Evolutionary conservation across 2,329 filamentous ascomycete species (phyloP).

Genomic region (Colletotrichum somersetense): DNA sequence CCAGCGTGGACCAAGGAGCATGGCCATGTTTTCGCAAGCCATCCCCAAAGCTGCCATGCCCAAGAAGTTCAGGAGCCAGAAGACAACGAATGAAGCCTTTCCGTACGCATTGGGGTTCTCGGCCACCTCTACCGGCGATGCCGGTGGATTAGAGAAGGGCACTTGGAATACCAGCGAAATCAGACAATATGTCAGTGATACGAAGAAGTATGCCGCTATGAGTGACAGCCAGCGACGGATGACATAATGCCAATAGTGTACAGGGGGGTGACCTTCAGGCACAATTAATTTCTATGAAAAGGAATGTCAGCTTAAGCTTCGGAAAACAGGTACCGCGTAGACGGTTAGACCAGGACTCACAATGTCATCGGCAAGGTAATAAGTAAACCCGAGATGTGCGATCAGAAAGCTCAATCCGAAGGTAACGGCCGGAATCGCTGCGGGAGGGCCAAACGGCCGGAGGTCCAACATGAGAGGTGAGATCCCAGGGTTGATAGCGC

Average conservation of each 20-base stretch:
- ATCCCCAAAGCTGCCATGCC: slow-evolving; percentile 33
- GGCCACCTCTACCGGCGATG: slow-evolving; percentile 15
- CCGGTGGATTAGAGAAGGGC: slow-evolving; percentile 28
- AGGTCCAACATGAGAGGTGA: slow-evolving; percentile 32
- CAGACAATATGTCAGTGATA: slow-evolving; percentile 24
- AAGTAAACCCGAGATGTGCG: slow-evolving; percentile 26
- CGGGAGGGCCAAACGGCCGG: slow-evolving; percentile 25
- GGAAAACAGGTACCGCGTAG: not conserved
- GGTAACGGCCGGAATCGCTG: slow-evolving; percentile 24
- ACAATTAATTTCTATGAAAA: slow-evolving; percentile 27
- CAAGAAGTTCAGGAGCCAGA: slow-evolving; percentile 32
- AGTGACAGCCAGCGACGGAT: slow-evolving; percentile 26
- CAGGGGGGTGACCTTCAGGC: slow-evolving; percentile 26
- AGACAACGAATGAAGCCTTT: slow-evolving; percentile 19
- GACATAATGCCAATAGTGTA: slow-evolving; percentile 36
- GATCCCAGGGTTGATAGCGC: slow-evolving; percentile 27
- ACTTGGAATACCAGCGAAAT: slow-evolving; percentile 30
- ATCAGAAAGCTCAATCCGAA: slow-evolving; percentile 33
- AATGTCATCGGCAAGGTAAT: slow-evolving; percentile 27
- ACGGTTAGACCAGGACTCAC: not conserved
- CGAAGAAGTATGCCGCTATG: slow-evolving; percentile 28
- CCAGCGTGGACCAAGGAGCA: slow-evolving; percentile 28
- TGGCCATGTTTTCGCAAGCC: slow-evolving; percentile 36
- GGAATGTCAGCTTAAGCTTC: not conserved
- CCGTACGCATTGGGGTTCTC: slow-evolving; percentile 28